phyloP scores from a whole-genome alignment of 148 eudicot species.

The Selenicereus undatus region DNA sequence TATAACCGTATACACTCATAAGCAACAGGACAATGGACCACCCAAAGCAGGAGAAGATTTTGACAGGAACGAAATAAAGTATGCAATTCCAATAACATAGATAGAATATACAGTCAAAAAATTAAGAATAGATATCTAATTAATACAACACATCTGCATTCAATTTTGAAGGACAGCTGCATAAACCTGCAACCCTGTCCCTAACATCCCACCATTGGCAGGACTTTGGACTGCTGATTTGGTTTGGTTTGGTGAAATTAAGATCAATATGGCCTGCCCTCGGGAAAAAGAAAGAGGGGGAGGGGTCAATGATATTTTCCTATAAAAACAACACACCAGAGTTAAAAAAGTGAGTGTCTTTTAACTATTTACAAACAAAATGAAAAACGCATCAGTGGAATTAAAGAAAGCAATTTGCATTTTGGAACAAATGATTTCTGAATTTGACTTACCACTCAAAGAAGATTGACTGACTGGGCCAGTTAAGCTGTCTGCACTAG shows the following conservation, averaged over 20 bases:
- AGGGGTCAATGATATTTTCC: background rate
- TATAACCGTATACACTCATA: background rate
- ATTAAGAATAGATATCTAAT: too few species aligned
- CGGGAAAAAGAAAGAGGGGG: too few species aligned
- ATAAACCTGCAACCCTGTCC: background rate
- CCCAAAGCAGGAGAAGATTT: background rate
- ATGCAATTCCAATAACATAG: too few species aligned
- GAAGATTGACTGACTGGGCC: background rate
- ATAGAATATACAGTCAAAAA: too few species aligned
- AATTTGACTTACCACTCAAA: background rate
- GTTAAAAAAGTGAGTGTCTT: background rate
- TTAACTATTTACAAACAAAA: background rate
- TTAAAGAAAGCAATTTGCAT: background rate
- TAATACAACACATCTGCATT: too few species aligned
- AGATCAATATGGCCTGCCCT: too few species aligned
- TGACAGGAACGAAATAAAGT: too few species aligned
- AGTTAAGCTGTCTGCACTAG: background rate
- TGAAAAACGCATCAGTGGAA: background rate
- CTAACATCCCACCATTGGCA: background rate
- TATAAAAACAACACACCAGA: background rate
- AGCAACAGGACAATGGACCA: background rate
- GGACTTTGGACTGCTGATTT: background rate
- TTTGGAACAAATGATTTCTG: background rate
- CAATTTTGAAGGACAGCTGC: background rate
- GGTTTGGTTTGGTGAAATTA: background rate